Conservation (phyloP, 2,329 filamentous ascomycete genomes). For the Moelleriella libera region DNA sequence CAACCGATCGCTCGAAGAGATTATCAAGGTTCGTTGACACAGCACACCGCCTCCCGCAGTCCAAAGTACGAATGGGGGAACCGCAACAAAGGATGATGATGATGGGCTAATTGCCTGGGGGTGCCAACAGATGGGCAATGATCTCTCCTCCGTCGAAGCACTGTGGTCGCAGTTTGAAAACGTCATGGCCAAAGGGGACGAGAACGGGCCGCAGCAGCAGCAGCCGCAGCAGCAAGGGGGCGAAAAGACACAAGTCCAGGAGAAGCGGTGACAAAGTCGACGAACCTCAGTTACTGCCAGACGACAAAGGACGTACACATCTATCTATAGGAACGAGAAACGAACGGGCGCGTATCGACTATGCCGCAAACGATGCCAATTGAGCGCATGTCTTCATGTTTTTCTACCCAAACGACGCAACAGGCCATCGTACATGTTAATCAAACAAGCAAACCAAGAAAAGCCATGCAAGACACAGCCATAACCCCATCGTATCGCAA, state of each 20-base stretch:
- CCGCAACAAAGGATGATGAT: not conserved
- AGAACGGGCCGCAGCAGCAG: constrained; percentile 5
- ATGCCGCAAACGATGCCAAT: too few species aligned
- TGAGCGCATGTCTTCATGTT: not conserved
- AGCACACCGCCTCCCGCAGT: not conserved
- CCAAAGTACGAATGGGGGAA: too few species aligned
- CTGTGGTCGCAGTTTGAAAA: constrained; percentile 96
- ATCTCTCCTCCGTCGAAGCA: constrained; percentile 92
- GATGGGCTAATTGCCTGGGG: not conserved
- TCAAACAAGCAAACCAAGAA: not conserved
- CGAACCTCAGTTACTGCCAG: too few species aligned
- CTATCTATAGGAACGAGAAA: too few species aligned
- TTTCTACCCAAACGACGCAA: constrained; percentile 8
- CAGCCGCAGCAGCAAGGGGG: constrained; percentile 10
- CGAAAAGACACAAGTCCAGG: constrained; percentile 10
- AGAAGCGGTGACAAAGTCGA: not conserved
- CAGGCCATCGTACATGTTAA: constrained; percentile 1
- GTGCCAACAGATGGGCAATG: constrained; percentile 62
- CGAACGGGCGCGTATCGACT: too few species aligned
- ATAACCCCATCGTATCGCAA: not conserved
- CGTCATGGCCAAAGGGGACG: constrained; percentile 67
- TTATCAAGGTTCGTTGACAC: constrained; percentile 57
- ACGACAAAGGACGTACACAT: too few species aligned
- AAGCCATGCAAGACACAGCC: not conserved
- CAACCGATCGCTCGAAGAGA: constrained; percentile 81